Evolutionary conservation across 2,329 filamentous ascomycete species (phyloP), one percentile per base, ranked within the genome.

Genomic region (Exutisphaerella laricina): DNA sequence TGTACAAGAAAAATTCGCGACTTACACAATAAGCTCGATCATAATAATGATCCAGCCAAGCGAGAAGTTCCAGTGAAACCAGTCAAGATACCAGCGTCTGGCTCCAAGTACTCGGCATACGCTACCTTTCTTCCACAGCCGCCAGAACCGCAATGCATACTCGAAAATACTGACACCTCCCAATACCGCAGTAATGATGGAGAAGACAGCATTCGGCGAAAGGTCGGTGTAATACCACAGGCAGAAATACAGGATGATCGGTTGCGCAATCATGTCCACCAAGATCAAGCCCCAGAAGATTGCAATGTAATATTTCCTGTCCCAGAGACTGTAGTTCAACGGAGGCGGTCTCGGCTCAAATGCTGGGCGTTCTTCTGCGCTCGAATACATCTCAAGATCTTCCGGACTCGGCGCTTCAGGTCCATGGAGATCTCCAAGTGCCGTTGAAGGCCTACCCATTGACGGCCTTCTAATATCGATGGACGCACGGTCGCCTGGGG

Each of bases 241-340:
- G 36, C 72, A 68, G 65, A 77, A 82, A 63, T 81, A 82, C 2
- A 82, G 66, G 3, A 68, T 71, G 45, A 81, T 68, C 13, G 78
- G 78, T 62, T 79, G 74, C 43, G 67, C 71, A 46, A 79, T 66
- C 38, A 72, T 76, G 62, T 82, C 78, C 45, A 80, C 55, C 16
- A 80, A 57, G 43, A 80, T 77, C 29, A 82, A 58, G 1, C 65
- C 65, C 78, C 78, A 81, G 64, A 81, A 81, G 48, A 76, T 62
- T 26, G 70, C 64, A 48, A 81, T 79, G 23, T 70, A 66, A 61
- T 70, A 72, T 56, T 77, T 78, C 32, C 78, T 66, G 6, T 69
- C 63, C 36, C 68, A 69, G 30, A 80, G 59, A 16, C 71, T 72
- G 62, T 80, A 80, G 17, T 78, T 73, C 26, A 80, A 67, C 13